phyloP scores from a whole-genome alignment of 805 yeast genomes.

The Hanseniaspora singularis region DNA sequence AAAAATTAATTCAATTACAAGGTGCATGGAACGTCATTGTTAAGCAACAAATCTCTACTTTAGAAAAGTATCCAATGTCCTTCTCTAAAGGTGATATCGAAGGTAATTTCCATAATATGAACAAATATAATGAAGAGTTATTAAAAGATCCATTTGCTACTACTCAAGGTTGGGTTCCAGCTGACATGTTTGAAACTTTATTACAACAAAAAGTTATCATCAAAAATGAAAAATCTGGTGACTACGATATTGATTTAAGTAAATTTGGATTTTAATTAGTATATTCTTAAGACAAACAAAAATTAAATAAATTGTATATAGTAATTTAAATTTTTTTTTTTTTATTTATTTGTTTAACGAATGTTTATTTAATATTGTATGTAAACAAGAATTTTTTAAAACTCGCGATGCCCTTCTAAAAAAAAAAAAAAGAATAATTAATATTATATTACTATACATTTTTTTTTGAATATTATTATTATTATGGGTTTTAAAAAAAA shows the following conservation, averaged over 20 bases:
- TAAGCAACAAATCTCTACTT: conserved; percentile 43
- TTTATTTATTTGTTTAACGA: too few species aligned
- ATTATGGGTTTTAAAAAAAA: too few species aligned
- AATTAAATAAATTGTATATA: too few species aligned
- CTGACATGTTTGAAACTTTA: conserved; percentile 71
- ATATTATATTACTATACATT: too few species aligned
- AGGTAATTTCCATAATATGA: conserved; percentile 45
- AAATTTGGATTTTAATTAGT: conserved; percentile 10
- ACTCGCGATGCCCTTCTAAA: too few species aligned
- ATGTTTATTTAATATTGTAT: too few species aligned
- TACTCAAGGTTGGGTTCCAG: conserved; percentile 93
- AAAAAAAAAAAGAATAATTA: too few species aligned
- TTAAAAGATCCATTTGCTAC: conserved; percentile 72
- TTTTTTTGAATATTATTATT: too few species aligned
- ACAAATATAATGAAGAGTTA: conserved; percentile 54
- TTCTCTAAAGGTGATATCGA: conserved; percentile 50
- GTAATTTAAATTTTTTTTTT: too few species aligned
- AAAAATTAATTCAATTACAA: conserved; percentile 50
- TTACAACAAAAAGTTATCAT: conserved; percentile 57
- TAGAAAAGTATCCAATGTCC: conserved; percentile 46
- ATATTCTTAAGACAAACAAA: too few species aligned
- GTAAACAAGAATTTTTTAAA: too few species aligned
- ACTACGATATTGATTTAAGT: conserved; percentile 28
- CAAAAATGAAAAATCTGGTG: conserved; percentile 42
- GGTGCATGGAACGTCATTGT: conserved; percentile 59